A percentile compares a stretch with the other conserved stretches of the same genome.
Conservation (phyloP, 805 yeast species). For the Jamesozyma piceae region DNA sequence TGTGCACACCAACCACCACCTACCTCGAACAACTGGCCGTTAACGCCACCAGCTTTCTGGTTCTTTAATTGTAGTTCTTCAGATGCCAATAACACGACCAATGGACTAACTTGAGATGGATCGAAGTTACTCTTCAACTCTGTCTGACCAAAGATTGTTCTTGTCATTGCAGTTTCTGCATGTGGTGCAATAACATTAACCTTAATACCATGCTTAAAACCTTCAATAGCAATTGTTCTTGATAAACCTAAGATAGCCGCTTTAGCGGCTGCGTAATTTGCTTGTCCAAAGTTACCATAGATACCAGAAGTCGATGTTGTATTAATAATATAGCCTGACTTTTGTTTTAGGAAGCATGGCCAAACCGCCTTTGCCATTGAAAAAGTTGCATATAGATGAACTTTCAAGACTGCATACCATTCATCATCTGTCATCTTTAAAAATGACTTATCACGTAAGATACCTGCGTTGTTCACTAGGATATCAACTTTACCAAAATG, state of each 20-base stretch:
- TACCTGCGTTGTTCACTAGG: constrained; percentile 89
- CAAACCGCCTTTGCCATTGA: constrained; percentile 81
- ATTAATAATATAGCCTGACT: constrained; percentile 68
- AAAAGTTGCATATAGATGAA: constrained; percentile 77
- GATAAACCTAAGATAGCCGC: constrained; percentile 80
- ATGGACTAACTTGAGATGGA: constrained; percentile 85
- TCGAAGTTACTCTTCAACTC: constrained; percentile 70
- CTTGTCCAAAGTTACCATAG: constrained; percentile 95
- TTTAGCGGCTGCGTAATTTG: constrained; percentile 92
- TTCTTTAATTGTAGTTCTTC: constrained; percentile 44
- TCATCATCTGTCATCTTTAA: constrained; percentile 73
- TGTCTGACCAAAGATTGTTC: constrained; percentile 68
- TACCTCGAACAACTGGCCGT: constrained; percentile 80
- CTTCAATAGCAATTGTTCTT: constrained; percentile 83
- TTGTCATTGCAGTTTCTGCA: constrained; percentile 96
- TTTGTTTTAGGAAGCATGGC: constrained; percentile 77
- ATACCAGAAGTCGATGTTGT: constrained; percentile 94
- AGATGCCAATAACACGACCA: constrained; percentile 69
- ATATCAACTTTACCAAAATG: constrained; percentile 78
- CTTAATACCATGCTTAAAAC: constrained; percentile 63
- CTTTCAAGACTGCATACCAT: constrained; percentile 73
- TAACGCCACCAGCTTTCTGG: constrained; percentile 35
- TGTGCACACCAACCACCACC: constrained; percentile 97
- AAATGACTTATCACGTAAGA: constrained; percentile 81
- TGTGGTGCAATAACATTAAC: constrained; percentile 90